phyloP scores from a whole-genome alignment of 2,329 filamentous ascomycete species.

The Fusarium guadeloupense region DNA sequence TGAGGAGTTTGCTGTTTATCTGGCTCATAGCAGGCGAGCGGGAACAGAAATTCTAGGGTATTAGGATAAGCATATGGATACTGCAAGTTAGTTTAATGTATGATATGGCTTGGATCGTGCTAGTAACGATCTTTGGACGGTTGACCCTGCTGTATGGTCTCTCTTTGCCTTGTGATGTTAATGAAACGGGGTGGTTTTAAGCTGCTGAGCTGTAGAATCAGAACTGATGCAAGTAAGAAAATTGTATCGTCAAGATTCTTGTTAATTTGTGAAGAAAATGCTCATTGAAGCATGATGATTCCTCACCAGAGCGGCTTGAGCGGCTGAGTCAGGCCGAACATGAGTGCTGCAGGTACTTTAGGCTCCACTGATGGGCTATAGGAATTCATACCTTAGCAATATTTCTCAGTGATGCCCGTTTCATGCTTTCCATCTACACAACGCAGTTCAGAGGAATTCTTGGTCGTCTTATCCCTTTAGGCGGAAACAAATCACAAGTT shows the following conservation, averaged over 20 bases:
- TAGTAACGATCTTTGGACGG: conserved; percentile 25
- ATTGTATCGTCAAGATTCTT: neutral
- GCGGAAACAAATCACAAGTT: neutral
- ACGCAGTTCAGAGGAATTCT: neutral
- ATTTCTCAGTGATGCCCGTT: neutral
- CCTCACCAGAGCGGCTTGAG: neutral
- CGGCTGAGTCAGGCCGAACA: conserved; percentile 42
- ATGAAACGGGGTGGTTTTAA: neutral
- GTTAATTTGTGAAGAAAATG: neutral
- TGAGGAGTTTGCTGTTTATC: conserved; percentile 13
- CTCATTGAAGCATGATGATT: neutral
- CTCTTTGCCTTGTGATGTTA: conserved; percentile 1
- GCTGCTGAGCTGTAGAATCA: too few species aligned
- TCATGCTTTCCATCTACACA: conserved; percentile 11
- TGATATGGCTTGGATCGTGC: conserved; percentile 35
- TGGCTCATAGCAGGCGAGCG: conserved; percentile 8
- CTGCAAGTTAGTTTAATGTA: conserved; percentile 41
- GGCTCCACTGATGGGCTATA: conserved; percentile 2
- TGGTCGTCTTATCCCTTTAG: neutral
- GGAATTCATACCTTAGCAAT: conserved; percentile 5
- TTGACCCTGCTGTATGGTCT: conserved; percentile 9
- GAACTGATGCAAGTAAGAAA: too few species aligned
- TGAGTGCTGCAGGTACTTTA: neutral
- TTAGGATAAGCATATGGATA: conserved; percentile 37
- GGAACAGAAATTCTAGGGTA: conserved; percentile 15